Base-by-base conservation (phyloP, 768 basidiomycete species). In the Russula olivacea region DNA sequence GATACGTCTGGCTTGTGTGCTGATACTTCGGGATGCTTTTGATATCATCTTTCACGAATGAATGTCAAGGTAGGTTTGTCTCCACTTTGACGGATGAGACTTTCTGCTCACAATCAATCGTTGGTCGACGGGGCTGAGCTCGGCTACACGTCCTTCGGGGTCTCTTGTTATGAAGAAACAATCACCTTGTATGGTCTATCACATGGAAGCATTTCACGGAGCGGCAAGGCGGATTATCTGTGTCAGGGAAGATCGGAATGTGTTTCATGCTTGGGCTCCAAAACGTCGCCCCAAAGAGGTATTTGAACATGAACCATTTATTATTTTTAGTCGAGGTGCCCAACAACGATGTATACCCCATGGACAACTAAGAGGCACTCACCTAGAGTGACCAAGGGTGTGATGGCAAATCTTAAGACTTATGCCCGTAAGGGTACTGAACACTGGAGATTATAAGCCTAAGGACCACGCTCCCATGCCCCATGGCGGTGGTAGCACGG, bases 391-490 rank as follows among this genome's bases (percentile, higher is more conserved):
- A 34, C 32, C 50, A 36, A 58, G 11, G 19, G 36, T 32, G 28
- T 41, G 47, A 23, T 63, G 58, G 2, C 30, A 38, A 15, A 54
- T 54, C 45, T 48, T 49, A 59, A 25, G 51, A 48, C 34, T 58
- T 48, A 36, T 23, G 30, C 48, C 51, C 38, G 45, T 8, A 43
- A n/a, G 47, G 19, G 62, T 53, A 30, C 43, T 28, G 12, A 53
- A n/a, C 10, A 40, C 28, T 57, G 32, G 23, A 55, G 34, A 19
- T 28, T 43, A 64, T 59, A 47, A 40, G 58, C 63, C 63, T 64
- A 64, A 34, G 48, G 63, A 64, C 63, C 63, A 64, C 54, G 41
- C 40, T 40, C n/a, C 63, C 63, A 64, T 51, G 63, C 63, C 40
- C 58, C 58, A 38, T 36, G 54, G 30, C 63, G 54, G 54, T 51